Conservation (phyloP, 768 basidiomycete species). For the Tubosaeta sp. region DNA sequence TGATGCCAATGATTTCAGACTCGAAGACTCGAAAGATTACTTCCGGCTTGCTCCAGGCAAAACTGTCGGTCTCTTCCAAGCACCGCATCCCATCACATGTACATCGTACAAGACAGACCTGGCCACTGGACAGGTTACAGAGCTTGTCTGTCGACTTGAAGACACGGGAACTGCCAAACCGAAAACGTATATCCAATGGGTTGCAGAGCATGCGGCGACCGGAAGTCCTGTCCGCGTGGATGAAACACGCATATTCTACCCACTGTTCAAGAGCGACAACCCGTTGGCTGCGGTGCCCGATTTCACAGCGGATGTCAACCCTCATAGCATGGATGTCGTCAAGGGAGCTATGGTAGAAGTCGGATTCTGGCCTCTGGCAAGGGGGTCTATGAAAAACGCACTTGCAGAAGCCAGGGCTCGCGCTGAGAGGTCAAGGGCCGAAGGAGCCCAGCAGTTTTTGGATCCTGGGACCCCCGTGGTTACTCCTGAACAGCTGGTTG, state of each 20-base stretch:
- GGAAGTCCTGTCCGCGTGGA: conserved; percentile 81
- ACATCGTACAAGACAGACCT: conserved; percentile 82
- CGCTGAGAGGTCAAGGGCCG: conserved; percentile 56
- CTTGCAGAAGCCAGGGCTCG: conserved; percentile 58
- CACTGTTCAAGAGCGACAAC: conserved; percentile 91
- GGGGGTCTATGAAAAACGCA: conserved; percentile 60
- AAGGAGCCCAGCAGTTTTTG: conserved; percentile 31
- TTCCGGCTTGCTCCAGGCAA: conserved; percentile 98
- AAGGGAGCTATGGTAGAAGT: conserved; percentile 81
- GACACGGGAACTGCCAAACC: conserved; percentile 72
- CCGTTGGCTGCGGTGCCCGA: conserved; percentile 67
- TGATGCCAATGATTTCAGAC: conserved; percentile 88
- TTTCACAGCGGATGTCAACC: conserved; percentile 78
- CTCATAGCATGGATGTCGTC: conserved; percentile 75
- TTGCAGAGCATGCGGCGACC: conserved; percentile 75
- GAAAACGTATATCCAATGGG: conserved; percentile 97
- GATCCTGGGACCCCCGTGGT: conserved; percentile 63
- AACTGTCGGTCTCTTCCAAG: conserved; percentile 94
- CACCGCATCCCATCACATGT: conserved; percentile 88
- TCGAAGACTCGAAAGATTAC: conserved; percentile 90
- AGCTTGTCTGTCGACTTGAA: conserved; percentile 78
- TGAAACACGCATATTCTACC: conserved; percentile 90
- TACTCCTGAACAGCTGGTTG: conserved; percentile 72
- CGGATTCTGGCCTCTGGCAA: conserved; percentile 84
- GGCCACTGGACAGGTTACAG: conserved; percentile 64